Percentiles rank a stretch among this genome's conserved stretches.
These are phyloP conservation scores for Diospyros kaki DNA, from an alignment of 148 eudicot species.

Conservation along the genomic window DNA sequence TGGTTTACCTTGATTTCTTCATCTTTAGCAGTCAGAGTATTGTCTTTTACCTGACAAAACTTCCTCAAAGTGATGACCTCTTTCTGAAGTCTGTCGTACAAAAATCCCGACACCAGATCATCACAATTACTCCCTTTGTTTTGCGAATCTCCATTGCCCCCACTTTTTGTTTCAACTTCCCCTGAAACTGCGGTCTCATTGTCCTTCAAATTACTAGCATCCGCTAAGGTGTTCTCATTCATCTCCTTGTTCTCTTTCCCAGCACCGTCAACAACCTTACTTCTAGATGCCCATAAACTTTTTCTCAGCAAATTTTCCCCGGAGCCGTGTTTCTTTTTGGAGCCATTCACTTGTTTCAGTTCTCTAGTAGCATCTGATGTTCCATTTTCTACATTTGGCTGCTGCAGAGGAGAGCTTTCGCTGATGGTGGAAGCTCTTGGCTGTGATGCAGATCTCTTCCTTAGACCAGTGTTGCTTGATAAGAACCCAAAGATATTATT, in stretches of 20 bases:
- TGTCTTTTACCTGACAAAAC: slow-evolving; percentile 57
- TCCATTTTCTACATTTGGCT: slow-evolving; percentile 28
- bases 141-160: slow-evolving; percentile 18
- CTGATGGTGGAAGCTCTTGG: slow-evolving; percentile 48
- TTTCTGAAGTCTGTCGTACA: slow-evolving; percentile 88
- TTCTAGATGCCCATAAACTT: slow-evolving; percentile 51
- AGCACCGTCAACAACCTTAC: slow-evolving; percentile 37
- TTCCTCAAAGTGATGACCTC: slow-evolving; percentile 72
- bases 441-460: slow-evolving; percentile 65
- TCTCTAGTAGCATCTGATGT: slow-evolving; percentile 1
- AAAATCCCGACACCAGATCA: slow-evolving; percentile 78
- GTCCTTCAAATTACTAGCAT: slow-evolving; percentile 14
- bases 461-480: slow-evolving; percentile 43
- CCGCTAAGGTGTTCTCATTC: slow-evolving; percentile 29
- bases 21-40: slow-evolving; percentile 49
- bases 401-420: slow-evolving; percentile 29
- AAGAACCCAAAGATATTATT: slow-evolving; percentile 45
- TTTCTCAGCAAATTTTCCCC: slow-evolving; percentile 34
- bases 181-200: slow-evolving; percentile 14
- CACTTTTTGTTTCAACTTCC: slow-evolving; percentile 12
- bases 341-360: slow-evolving; percentile 20
- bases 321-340: slow-evolving; percentile 26
- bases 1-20: slow-evolving; percentile 77
- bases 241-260: slow-evolving; percentile 51
- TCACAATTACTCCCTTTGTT: slow-evolving; percentile 27